Conservation (phyloP, 208 protist species). For the Acanthamoeba castellanii region DNA sequence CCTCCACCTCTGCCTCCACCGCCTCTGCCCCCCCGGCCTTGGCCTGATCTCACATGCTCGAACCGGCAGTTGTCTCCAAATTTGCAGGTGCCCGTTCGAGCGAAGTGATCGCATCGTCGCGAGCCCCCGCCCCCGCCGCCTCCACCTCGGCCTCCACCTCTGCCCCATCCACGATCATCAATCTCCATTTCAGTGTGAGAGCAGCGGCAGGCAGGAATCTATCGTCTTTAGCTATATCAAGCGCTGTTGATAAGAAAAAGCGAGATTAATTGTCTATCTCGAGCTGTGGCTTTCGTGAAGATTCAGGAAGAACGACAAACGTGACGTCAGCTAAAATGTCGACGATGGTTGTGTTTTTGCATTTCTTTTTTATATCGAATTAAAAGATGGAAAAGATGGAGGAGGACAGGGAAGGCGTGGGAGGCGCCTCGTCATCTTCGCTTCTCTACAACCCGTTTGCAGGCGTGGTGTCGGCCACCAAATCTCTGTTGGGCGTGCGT, state of each 20-base stretch:
- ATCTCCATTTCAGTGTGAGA: neutral
- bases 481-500: neutral
- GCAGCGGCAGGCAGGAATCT: neutral
- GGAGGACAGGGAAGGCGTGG: neutral
- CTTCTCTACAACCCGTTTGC: neutral
- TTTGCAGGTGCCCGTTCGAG: neutral
- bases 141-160: conserved; percentile 2
- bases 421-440: neutral
- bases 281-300: neutral
- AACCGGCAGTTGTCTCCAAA: conserved; percentile 54
- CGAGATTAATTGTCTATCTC: neutral
- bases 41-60: neutral
- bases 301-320: neutral
- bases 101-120: conserved; percentile 22
- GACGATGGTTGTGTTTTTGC: neutral
- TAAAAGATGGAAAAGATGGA: neutral
- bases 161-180: conserved; percentile 30
- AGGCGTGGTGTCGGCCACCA: neutral
- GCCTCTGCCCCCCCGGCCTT: neutral
- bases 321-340: neutral
- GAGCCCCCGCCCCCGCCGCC: conserved; percentile 3
- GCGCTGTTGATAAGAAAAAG: neutral
- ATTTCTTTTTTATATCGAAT: neutral
- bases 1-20: conserved; percentile 27
- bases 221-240: neutral